These are phyloP conservation scores for Umbelopsis ramanniana DNA, from an alignment of 192 early-diverging fungal species.

Conservation along the genomic window DNA sequence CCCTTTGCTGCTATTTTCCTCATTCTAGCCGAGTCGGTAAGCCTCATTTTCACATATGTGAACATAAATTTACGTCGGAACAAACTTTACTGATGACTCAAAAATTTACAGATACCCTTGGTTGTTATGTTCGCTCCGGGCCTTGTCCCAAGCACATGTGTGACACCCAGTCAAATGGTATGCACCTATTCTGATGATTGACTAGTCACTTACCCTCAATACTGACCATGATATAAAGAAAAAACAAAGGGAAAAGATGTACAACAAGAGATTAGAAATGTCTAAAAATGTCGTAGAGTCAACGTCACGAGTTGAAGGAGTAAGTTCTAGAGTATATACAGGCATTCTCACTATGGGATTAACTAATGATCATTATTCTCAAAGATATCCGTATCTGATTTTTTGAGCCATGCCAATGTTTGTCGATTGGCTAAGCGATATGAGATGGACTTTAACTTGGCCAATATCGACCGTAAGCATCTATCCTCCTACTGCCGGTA, in stretches of 20 bases:
- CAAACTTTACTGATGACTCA: background rate
- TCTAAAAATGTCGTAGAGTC: slow-evolving; percentile 48
- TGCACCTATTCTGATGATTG: background rate
- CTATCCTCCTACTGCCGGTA: slow-evolving; percentile 53
- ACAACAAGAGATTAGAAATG: slow-evolving; percentile 50
- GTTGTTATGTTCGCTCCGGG: slow-evolving; percentile 54
- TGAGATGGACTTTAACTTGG: slow-evolving; percentile 47
- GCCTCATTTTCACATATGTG: background rate
- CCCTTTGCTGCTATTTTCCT: slow-evolving; percentile 53
- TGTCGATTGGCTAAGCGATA: slow-evolving; percentile 43
- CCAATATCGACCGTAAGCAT: slow-evolving; percentile 51
- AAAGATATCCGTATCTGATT: slow-evolving; percentile 1
- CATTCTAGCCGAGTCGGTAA: slow-evolving; percentile 51
- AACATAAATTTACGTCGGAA: no score
- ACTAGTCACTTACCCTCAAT: no score
- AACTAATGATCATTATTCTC: background rate
- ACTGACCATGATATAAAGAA: slow-evolving; percentile 30
- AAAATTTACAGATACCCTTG: slow-evolving; percentile 46
- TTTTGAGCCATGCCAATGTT: background rate
- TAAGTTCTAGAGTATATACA: slow-evolving; percentile 19
- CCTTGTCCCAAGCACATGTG: slow-evolving; percentile 57
- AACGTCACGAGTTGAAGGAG: slow-evolving; percentile 41
- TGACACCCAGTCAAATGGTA: slow-evolving; percentile 55
- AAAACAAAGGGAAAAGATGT: slow-evolving; percentile 49
- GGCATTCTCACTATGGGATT: background rate